A percentile compares a stretch with the other conserved stretches of the same genome.
Evolutionary conservation across 1,284 basidiomycete genomes (phyloP).

Genomic region (Ganoderma sinense): DNA sequence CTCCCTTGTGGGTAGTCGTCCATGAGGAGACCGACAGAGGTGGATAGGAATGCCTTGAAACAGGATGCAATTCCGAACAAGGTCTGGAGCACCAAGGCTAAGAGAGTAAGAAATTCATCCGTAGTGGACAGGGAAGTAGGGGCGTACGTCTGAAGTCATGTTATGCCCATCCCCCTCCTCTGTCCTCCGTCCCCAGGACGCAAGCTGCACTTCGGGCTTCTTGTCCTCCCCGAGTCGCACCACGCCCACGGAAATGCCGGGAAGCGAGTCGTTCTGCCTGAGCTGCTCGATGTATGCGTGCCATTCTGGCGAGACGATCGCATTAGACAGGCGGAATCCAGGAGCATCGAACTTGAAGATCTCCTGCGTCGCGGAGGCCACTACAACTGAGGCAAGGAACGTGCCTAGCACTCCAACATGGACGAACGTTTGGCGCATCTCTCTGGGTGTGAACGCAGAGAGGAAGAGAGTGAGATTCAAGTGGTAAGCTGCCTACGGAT

Average conservation of each 20-base stretch:
- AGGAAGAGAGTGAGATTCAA: background rate
- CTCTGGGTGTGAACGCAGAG: background rate
- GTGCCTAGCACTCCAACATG: background rate
- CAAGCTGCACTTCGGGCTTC: constrained; percentile 11
- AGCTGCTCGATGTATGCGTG: constrained; percentile 24
- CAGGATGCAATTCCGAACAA: constrained; percentile 51
- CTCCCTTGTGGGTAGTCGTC: constrained; percentile 31
- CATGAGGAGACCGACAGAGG: constrained; percentile 42
- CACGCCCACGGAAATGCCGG: constrained; percentile 32
- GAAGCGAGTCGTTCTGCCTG: constrained; percentile 24
- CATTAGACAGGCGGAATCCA: background rate
- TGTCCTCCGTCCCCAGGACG: constrained; percentile 33
- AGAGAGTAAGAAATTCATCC: background rate
- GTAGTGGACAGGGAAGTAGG: background rate
- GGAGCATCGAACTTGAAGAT: background rate
- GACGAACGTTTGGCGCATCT: background rate
- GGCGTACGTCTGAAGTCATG: constrained; percentile 38
- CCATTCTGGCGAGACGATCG: constrained; percentile 13
- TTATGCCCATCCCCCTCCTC: constrained; percentile 37
- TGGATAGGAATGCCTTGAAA: constrained; percentile 49
- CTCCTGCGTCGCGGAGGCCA: background rate
- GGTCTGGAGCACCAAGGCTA: constrained; percentile 36
- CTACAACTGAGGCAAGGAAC: background rate
- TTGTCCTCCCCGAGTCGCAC: constrained; percentile 27
- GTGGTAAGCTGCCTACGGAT: background rate